phyloP scores from a whole-genome alignment of 768 basidiomycete species.

The Lentinula detonsa region DNA sequence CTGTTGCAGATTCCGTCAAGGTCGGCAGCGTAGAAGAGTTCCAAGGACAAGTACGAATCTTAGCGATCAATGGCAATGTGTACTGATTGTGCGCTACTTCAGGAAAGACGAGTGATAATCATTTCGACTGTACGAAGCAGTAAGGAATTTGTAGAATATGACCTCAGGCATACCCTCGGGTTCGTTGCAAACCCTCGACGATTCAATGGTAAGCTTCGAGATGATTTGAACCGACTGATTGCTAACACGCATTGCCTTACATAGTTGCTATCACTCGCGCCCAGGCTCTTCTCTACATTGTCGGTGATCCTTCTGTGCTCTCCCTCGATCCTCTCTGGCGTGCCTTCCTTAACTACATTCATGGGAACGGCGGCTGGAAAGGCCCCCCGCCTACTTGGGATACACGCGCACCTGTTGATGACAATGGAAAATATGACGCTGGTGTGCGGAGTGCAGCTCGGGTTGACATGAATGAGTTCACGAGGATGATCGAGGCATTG shows the following conservation, averaged over 20 bases:
- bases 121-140: constrained; percentile 56
- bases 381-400: constrained; percentile 35
- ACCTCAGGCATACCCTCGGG: constrained; percentile 49
- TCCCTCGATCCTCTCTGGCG: constrained; percentile 57
- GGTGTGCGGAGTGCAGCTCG: constrained; percentile 21
- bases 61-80: neutral
- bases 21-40: constrained; percentile 65
- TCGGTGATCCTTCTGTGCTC: constrained; percentile 56
- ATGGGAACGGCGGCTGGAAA: constrained; percentile 44
- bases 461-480: constrained; percentile 31
- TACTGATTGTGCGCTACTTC: neutral
- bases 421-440: constrained; percentile 27
- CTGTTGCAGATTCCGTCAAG: constrained; percentile 37
- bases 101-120: constrained; percentile 54
- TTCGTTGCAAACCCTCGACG: constrained; percentile 42
- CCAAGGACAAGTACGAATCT: constrained; percentile 48
- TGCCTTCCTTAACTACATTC: constrained; percentile 51
- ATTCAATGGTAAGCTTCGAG: constrained; percentile 43
- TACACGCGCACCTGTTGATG: constrained; percentile 23
- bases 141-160: constrained; percentile 39
- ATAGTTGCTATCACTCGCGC: constrained; percentile 64
- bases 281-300: constrained; percentile 53
- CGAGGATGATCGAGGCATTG: constrained; percentile 25
- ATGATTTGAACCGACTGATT: neutral
- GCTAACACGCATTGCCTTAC: neutral